Conservation (phyloP, 2,329 filamentous ascomycete species). For the Trichoderma polysporum region DNA sequence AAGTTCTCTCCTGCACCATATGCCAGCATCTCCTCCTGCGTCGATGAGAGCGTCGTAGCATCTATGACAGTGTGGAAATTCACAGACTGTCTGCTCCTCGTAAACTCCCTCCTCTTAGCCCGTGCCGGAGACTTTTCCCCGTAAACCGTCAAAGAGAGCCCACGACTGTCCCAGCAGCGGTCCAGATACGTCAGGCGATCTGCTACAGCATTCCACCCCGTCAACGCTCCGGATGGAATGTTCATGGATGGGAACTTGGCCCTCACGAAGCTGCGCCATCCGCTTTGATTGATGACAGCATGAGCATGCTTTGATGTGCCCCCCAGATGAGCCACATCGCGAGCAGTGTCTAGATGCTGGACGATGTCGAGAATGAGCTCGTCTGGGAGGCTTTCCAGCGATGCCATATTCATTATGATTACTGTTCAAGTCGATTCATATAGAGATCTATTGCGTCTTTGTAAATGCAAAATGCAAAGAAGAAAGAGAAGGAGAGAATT, state of each 20-base stretch:
- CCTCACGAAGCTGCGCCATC: constrained; percentile 52
- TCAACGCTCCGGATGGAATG: constrained; percentile 30
- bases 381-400: constrained; percentile 46
- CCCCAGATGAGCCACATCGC: constrained; percentile 46
- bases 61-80: constrained; percentile 50
- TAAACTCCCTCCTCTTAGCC: constrained; percentile 21
- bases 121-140: constrained; percentile 25
- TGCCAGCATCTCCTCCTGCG: constrained; percentile 47
- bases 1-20: constrained; percentile 55
- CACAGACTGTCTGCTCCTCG: constrained; percentile 35
- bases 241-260: constrained; percentile 44
- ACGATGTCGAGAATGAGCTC: constrained; percentile 53
- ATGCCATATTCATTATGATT: constrained; percentile 29
- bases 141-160: constrained; percentile 38
- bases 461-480: neutral
- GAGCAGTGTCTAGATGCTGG: constrained; percentile 48
- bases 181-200: constrained; percentile 50
- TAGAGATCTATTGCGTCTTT: neutral
- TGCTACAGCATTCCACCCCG: constrained; percentile 42
- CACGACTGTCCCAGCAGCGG: constrained; percentile 53
- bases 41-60: constrained; percentile 39
- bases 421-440: neutral
- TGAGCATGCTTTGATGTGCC: constrained; percentile 41
- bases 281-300: constrained; percentile 40
- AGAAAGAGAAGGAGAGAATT: neutral